Evolutionary conservation across 306 rosid genomes (phyloP), one percentile per base, ranked within the genome.

Genomic region (Acacia acuminata): DNA sequence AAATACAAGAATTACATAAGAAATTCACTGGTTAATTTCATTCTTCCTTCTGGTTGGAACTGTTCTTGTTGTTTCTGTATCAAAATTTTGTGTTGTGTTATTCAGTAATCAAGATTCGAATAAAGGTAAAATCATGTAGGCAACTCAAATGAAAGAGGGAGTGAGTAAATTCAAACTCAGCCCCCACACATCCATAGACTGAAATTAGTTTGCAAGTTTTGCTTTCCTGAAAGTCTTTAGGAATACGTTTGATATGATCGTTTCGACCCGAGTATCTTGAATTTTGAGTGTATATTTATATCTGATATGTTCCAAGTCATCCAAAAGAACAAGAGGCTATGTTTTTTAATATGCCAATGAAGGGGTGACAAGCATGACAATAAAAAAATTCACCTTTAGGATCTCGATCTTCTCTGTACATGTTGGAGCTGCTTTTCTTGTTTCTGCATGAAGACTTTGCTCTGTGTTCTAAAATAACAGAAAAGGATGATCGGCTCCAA

Each of bases 41-140:
- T 82, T 67, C 44, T 68, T 84, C 58, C 77, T 77, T 16, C 50
- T 48, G 17, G 40, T 32, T 53, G 75, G 70, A 70, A 78, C 40
- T 51, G 84, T 78, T 60, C 71, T 27, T 43, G 82, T 45, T 63
- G 55, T 82, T 63, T 79, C 79, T 45, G 79, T 44, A 24, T 70
- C 58, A 5, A 58, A 61, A 77, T 77, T 82, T 25, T 56, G 34
- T n/a, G 22, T 60, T 20, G 76, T 45, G 75, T 16, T 76, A 81
- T 44, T 51, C 60, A 55, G 25, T 1, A 10, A 58, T 58, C 65
- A 58, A 22, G 15, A n/a, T 60, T 27, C 69, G 14, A 3, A 27
- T 25, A 25, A 27, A 13, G 19, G 27, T 27, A 25, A 63, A 27
- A 63, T 4, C 25, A 63, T 11, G 38, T 2, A 4, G 17, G 20